These are phyloP conservation scores for Larix kaempferi DNA, from an alignment of 75 land plant species.

Conservation along the genomic window DNA sequence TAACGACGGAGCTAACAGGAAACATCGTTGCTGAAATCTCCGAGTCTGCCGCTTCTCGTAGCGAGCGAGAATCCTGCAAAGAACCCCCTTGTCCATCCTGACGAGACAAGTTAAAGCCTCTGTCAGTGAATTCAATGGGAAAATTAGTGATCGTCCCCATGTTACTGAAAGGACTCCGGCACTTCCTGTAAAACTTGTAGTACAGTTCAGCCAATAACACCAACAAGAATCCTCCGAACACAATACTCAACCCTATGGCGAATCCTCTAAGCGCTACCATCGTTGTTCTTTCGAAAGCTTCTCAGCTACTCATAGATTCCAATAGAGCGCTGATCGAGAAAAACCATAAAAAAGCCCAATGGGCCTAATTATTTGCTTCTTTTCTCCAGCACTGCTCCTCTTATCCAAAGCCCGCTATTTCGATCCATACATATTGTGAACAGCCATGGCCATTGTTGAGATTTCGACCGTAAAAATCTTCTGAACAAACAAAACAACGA, in stretches of 20 bases:
- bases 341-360: no score
- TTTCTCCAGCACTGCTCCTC: no score
- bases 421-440: no score
- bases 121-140: not conserved
- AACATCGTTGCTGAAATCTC: not conserved
- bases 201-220: not conserved
- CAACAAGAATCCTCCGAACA: not conserved
- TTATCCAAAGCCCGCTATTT: no score
- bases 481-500: no score
- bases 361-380: no score
- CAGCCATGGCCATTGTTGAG: no score
- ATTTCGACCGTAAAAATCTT: no score
- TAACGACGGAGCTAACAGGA: not conserved
- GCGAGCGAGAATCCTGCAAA: not conserved
- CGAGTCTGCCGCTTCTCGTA: not conserved
- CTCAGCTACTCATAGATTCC: no score
- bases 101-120: not conserved
- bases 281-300: no score
- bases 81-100: not conserved
- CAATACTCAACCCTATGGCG: conserved; percentile 5
- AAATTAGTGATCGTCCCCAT: not conserved
- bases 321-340: no score
- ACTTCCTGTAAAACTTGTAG: not conserved
- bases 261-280: conserved; percentile 1
- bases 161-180: not conserved